Evolutionary conservation across 495 filamentous ascomycete species (phyloP).

Genomic region (Podospora pseudoanserina): DNA sequence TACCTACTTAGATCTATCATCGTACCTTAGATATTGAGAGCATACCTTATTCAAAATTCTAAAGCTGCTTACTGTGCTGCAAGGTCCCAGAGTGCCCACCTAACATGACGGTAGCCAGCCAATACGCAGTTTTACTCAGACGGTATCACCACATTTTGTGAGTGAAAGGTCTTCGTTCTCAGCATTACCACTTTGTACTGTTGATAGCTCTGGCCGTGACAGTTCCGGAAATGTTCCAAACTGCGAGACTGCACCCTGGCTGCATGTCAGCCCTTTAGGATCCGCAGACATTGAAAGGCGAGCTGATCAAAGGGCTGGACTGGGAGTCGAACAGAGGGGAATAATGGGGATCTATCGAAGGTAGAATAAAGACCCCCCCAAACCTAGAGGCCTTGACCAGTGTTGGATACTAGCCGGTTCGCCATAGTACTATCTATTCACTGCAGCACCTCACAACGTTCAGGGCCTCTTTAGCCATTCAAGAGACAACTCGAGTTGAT

Average conservation of each 20-base stretch:
- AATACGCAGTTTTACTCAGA: no score
- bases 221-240: background rate
- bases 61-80: no score
- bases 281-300: background rate
- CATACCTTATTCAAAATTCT: no score
- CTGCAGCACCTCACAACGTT: background rate
- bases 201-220: background rate
- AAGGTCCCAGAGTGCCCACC: no score
- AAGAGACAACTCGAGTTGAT: background rate
- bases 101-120: no score
- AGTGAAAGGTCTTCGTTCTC: background rate
- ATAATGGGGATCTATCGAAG: background rate
- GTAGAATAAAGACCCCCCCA: background rate
- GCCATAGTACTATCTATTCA: no score
- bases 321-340: no score
- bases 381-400: background rate
- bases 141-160: no score
- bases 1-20: no score
- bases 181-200: background rate
- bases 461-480: background rate
- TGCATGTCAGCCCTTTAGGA: background rate
- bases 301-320: background rate
- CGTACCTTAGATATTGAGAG: no score
- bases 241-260: background rate
- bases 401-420: no score